These are phyloP conservation scores for Russula ochroleuca DNA, from an alignment of 768 basidiomycete genomes.

Conservation along the genomic window DNA sequence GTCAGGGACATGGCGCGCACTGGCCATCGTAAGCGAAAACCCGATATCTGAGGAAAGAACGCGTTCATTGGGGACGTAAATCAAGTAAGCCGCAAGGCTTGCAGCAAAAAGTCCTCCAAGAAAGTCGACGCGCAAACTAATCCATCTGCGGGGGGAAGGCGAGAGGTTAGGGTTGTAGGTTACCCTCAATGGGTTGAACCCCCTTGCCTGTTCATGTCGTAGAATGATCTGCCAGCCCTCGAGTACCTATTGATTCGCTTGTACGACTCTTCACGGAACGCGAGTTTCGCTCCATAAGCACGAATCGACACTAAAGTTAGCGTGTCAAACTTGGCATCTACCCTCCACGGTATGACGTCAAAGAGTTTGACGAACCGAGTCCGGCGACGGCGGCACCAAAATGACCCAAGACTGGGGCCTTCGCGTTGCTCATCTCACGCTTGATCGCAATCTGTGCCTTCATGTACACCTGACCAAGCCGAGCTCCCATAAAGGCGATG, in stretches of 20 bases:
- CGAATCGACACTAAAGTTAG: slow-evolving; percentile 41
- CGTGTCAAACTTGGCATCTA: not conserved
- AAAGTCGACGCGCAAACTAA: slow-evolving; percentile 51
- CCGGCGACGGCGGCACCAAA: slow-evolving; percentile 52
- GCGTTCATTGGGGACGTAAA: slow-evolving; percentile 40
- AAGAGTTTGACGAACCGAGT: slow-evolving; percentile 34
- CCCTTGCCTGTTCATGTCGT: slow-evolving; percentile 44
- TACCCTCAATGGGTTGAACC: not conserved
- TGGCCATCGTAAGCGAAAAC: slow-evolving; percentile 42
- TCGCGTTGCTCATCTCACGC: slow-evolving; percentile 50
- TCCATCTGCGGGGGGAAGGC: slow-evolving; percentile 38
- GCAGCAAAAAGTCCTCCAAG: slow-evolving; percentile 51
- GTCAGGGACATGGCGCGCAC: slow-evolving; percentile 27
- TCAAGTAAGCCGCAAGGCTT: slow-evolving; percentile 47
- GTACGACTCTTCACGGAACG: slow-evolving; percentile 42
- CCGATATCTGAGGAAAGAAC: slow-evolving; percentile 39
- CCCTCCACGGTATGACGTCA: not conserved
- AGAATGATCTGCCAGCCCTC: slow-evolving; percentile 41
- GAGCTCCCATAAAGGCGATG: slow-evolving; percentile 39
- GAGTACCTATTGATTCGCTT: slow-evolving; percentile 47
- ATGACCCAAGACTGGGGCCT: slow-evolving; percentile 47
- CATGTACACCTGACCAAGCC: slow-evolving; percentile 49
- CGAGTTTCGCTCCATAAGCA: slow-evolving; percentile 50
- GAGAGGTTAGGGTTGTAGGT: not conserved
- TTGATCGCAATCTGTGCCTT: slow-evolving; percentile 53